Base-by-base conservation (phyloP, 2,329 filamentous ascomycete genomes). In the Aschersonia sp. region DNA sequence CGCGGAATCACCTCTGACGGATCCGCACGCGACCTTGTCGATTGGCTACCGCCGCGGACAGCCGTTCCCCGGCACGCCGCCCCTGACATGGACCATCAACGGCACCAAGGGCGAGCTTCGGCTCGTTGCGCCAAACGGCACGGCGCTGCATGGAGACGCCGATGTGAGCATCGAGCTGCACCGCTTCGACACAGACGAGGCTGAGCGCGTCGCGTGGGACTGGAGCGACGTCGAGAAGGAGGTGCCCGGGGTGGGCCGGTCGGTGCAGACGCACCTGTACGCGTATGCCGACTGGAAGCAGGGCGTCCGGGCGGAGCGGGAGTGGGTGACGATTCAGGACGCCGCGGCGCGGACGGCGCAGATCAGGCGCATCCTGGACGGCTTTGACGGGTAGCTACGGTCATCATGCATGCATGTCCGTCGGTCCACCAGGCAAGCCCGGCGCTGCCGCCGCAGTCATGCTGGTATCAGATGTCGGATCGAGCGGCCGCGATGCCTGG, bases 41-140 rank as follows among this genome's bases (percentile, higher is more conserved):
- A 52, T 69, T n/a, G 66, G 67, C 5, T 66, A 71, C 51, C 68
- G 70, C 4, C 66, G 68, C 11, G 74, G 75, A 0, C 63, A 67
- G 12, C 64, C 69, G 0, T 76, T 77, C 56, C 67, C 67, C 0
- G 69, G 63, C 1, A 67, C 70, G 0, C 64, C 70, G 0, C 63
- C 60, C 2, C 55, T 75, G 0, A 57, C 67, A 1, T 79, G 75
- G 71, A 66, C 62, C 6, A 68, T 80, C 40, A 62, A 69, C 43
- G 74, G 76, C 22, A 68, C 72, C 46, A 69, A 67, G 51, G 73
- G 72, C 0, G 72, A 77, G 58, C 61, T 76, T 4, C 59, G 68
- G 11, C 53, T 75, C 0, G 60, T 58, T 0, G 57, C 63, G 0
- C 50, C 51, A 5, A 57, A 53, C 0, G 62, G 62, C 0, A 52